Evolutionary conservation across 306 rosid species (phyloP), one percentile per base, ranked within the genome.

Genomic region (Pyrus bretschneideri): DNA sequence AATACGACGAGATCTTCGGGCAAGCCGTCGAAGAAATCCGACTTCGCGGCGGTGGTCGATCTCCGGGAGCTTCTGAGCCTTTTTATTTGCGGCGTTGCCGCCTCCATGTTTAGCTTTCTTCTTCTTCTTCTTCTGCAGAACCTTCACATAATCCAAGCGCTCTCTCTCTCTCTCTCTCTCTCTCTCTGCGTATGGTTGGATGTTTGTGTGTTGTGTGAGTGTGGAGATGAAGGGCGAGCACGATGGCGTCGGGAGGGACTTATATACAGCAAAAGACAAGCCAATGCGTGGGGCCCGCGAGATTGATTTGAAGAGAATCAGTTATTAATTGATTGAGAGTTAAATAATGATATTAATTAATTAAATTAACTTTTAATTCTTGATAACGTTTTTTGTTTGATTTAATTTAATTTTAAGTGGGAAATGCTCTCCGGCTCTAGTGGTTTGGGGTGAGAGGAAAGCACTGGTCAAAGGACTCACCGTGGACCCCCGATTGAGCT

Each of bases 1-100:
- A 64, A 73, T 57, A 90, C 75, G 8, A 92, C 79, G 42, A 95
- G 78, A 82, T 95, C 98, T 70, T 92, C 98, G 0, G 93, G 96
- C 13, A 95, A 64, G 52, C 17, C 83, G 27, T 95, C 86, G 57
- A 92, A 89, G 83, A 83, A 73, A 71, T 86, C 91, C 2, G 65
- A 55, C 30, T 86, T 71, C 67, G 73, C 73, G 33, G 46, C 3
- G 67, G 65, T 25, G 55, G 9, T 5, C 18, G 55, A 51, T 42
- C 59, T 74, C 46, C 80, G 73, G 1, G 67, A 49, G 10, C 18
- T 67, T 82, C 25, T 65, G 31, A 68, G 74, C 76, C 65, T 80
- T 63, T 83, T 83, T 27, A 79, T 62, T 33, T 14, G 68, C 66
- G 29, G n/a, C 61, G 55, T 31, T 49, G 27, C 25, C 35, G 46